These are phyloP conservation scores for Buxus sempervirens DNA, from an alignment of 164 flowering plant genomes.

Conservation along the genomic window DNA sequence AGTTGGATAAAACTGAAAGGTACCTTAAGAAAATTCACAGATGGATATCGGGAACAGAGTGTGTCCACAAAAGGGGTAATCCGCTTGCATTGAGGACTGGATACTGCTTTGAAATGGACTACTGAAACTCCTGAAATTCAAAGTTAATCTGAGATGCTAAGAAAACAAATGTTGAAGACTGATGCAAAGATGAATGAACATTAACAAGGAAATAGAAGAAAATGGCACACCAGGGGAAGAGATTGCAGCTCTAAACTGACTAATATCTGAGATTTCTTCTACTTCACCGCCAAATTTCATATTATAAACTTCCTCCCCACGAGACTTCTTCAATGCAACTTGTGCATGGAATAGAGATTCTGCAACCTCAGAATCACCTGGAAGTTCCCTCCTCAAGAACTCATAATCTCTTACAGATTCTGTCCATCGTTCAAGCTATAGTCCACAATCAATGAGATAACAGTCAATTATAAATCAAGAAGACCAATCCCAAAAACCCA, in stretches of 20 bases:
- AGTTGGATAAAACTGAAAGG: too few relatives aligned
- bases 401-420: constrained; percentile 86
- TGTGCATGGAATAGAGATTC: constrained; percentile 79
- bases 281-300: constrained; percentile 93
- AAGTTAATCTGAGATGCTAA: background rate
- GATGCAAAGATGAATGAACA: background rate
- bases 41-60: constrained; percentile 63
- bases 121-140: constrained; percentile 56
- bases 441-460: background rate
- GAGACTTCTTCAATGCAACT: constrained; percentile 74
- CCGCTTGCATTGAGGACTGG: constrained; percentile 49
- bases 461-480: background rate
- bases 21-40: constrained; percentile 79
- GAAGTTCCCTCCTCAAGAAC: constrained; percentile 59
- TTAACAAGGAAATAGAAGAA: background rate
- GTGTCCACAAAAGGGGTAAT: constrained; percentile 58
- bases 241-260: constrained; percentile 68
- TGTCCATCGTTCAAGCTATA: constrained; percentile 75
- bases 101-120: constrained; percentile 50
- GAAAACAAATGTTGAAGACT: background rate
- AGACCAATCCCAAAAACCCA: too few relatives aligned
- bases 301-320: constrained; percentile 73
- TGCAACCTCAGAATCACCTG: constrained; percentile 69
- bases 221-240: constrained; percentile 61
- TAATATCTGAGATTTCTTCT: constrained; percentile 56